Conservation (phyloP, 2,329 filamentous ascomycete species). For the Rhynchosporium agropyri region DNA sequence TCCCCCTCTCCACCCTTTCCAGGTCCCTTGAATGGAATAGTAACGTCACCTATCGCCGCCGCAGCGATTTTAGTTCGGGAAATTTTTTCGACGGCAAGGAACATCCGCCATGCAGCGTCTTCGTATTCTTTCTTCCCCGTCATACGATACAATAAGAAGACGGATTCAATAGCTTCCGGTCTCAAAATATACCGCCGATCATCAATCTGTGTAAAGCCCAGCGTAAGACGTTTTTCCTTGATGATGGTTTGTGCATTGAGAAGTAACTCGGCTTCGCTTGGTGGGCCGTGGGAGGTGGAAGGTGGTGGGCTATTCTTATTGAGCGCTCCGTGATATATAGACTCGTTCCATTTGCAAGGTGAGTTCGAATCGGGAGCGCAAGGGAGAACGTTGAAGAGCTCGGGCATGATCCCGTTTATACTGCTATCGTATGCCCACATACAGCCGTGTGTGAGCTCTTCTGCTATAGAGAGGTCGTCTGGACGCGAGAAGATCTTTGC, state of each 20-base stretch:
- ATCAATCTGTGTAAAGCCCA: constrained; percentile 33
- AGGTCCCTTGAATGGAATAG: constrained; percentile 41
- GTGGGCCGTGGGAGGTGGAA: constrained; percentile 50
- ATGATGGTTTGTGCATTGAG: constrained; percentile 25
- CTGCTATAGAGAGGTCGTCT: constrained; percentile 58
- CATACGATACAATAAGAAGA: constrained; percentile 59
- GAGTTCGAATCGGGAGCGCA: constrained; percentile 27
- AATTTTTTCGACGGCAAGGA: constrained; percentile 48
- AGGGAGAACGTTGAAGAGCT: constrained; percentile 50
- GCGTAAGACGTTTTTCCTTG: constrained; percentile 26
- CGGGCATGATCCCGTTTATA: constrained; percentile 63
- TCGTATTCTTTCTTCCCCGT: constrained; percentile 42
- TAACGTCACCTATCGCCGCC: constrained; percentile 48
- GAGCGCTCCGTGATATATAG: constrained; percentile 53
- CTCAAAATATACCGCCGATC: constrained; percentile 54
- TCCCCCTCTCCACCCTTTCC: constrained; percentile 42
- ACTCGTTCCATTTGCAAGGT: constrained; percentile 40
- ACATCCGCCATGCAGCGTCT: constrained; percentile 54
- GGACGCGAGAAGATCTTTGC: constrained; percentile 60
- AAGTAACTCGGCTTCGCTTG: constrained; percentile 10
- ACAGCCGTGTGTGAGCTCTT: constrained; percentile 63
- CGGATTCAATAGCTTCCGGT: constrained; percentile 68
- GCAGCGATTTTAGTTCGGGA: constrained; percentile 48
- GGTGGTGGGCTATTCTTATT: constrained; percentile 16
- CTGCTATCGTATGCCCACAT: constrained; percentile 63